Percentiles rank a stretch among this genome's conserved stretches.
Evolutionary conservation across 257 asterid species (phyloP).

Genomic region (Ligustrum vulgare): DNA sequence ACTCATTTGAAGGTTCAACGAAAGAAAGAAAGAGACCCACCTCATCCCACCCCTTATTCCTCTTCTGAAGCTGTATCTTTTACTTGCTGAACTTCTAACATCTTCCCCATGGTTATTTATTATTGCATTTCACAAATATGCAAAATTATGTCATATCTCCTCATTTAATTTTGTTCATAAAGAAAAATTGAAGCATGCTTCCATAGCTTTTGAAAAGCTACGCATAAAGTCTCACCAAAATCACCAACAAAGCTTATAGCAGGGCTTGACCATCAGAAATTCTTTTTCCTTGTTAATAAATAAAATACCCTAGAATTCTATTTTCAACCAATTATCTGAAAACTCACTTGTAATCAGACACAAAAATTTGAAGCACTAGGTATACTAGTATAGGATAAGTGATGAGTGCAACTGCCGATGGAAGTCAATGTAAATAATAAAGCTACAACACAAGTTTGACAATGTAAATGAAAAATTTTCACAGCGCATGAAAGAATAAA

Average conservation of each 20-base stretch:
- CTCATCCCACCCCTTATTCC: background rate
- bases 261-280: background rate
- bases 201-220: background rate
- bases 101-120: background rate
- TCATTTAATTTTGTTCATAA: background rate
- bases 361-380: background rate
- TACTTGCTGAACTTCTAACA: background rate
- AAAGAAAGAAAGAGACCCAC: too few relatives aligned
- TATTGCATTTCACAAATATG: background rate
- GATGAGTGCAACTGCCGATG: too few relatives aligned
- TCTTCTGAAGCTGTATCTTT: background rate
- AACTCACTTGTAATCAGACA: background rate
- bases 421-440: background rate
- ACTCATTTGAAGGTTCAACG: background rate
- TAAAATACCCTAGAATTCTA: background rate
- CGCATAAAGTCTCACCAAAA: background rate
- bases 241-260: background rate
- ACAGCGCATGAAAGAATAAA: conserved; percentile 14
- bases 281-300: background rate
- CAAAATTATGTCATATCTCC: background rate
- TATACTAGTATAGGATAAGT: too few relatives aligned
- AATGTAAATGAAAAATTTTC: background rate
- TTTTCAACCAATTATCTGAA: background rate
- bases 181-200: background rate
- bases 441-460: background rate